phyloP scores from a whole-genome alignment of 768 basidiomycete species.

The Hypholoma fasciculare region DNA sequence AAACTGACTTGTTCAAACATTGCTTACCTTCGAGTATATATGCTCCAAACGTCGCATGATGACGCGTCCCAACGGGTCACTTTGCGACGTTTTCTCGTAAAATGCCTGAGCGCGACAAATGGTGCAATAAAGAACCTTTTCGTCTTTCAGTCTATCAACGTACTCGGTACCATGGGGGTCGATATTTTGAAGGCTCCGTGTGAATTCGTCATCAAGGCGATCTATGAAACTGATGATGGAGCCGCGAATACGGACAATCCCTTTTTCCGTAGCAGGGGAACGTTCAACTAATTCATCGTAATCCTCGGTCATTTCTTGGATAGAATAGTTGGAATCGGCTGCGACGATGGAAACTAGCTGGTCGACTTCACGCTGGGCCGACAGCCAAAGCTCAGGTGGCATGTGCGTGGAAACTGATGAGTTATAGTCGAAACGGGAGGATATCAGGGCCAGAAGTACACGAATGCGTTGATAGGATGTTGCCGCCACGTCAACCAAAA shows the following conservation, averaged over 20 bases:
- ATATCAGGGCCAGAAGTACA: slow-evolving; percentile 90
- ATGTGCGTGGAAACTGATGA: slow-evolving; percentile 83
- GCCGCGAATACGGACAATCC: slow-evolving; percentile 85
- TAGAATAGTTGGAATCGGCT: slow-evolving; percentile 69
- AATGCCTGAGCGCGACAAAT: slow-evolving; percentile 91
- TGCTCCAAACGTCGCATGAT: slow-evolving; percentile 96
- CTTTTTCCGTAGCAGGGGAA: slow-evolving; percentile 67
- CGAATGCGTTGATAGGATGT: slow-evolving; percentile 94
- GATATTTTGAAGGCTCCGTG: slow-evolving; percentile 94
- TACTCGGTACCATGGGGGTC: slow-evolving; percentile 99
- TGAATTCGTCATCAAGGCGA: slow-evolving; percentile 97
- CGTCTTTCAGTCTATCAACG: slow-evolving; percentile 94
- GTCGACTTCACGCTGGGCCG: slow-evolving; percentile 87
- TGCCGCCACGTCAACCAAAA: slow-evolving; percentile 79
- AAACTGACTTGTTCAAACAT: background rate
- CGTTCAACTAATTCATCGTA: slow-evolving; percentile 92
- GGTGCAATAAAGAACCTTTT: slow-evolving; percentile 90
- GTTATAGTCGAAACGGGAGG: slow-evolving; percentile 97
- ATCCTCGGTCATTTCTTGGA: slow-evolving; percentile 86
- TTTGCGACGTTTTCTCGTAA: slow-evolving; percentile 79
- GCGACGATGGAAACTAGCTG: slow-evolving; percentile 81
- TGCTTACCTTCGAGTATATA: slow-evolving; percentile 91
- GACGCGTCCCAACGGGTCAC: slow-evolving; percentile 82
- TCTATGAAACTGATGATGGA: slow-evolving; percentile 97
- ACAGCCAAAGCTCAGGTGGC: slow-evolving; percentile 89